Evolutionary conservation across 441 rosid genomes (phyloP), one percentile per base, ranked within the genome.

Genomic region (Populus tomentosa): DNA sequence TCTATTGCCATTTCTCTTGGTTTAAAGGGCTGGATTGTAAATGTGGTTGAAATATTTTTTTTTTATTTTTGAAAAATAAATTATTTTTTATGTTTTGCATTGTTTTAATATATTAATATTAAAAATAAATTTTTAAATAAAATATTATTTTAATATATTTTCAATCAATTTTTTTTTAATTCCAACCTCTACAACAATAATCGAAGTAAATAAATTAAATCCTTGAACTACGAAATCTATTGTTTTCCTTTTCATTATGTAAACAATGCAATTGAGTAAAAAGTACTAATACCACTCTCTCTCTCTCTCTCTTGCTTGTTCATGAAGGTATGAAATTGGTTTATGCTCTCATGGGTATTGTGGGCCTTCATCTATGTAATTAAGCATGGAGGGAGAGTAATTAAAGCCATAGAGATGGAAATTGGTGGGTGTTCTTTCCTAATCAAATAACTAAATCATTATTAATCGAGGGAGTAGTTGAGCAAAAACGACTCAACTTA

Each of bases 191-290:
- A 33, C 6, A 0, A 5, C 35, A 6, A 3, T 30, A 4, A 33
- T 33, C 7, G 6, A 33, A 33, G 35, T 6, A 33, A 33, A 33
- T 6, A 77, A 46, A 26, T 3, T 20, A 21, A 35, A 38, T 24
- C 76, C 14, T 53, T 75, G 65, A 42, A 89, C 86, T 76, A 80
- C 85, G 65, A 79, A 78, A 82, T 82, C 85, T 23, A 56, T 20
- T 16, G 7, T 81, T 79, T 79, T 40, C 24, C 78, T 80, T 84
- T 82, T 66, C 65, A 73, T 42, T 66, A 70, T 73, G 77, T 20
- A 75, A 79, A 80, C 72, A 23, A 38, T 20, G 85, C 73, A 62
- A 80, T 77, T 40, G 81, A 82, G 81, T 77, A 78, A 83, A 77
- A 82, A 82, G 71, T 75, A 23, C 10, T 5, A 59, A 66, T 56